These are phyloP conservation scores for Diphasiastrum complanatum DNA, from an alignment of 83 land plant genomes.

Conservation along the genomic window DNA sequence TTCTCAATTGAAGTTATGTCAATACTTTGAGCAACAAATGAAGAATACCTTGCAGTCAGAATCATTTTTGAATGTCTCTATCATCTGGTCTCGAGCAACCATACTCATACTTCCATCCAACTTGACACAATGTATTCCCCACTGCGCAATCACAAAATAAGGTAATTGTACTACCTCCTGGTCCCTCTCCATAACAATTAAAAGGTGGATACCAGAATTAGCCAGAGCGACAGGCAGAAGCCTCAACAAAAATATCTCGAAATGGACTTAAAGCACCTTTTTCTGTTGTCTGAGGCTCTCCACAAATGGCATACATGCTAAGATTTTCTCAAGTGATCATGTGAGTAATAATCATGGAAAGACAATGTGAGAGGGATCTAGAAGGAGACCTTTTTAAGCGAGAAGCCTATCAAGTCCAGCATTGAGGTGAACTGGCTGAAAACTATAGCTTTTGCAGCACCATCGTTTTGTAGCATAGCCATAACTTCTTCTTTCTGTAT, in stretches of 20 bases:
- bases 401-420: slow-evolving; percentile 68
- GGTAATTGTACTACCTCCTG: too few species aligned
- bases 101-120: slow-evolving; percentile 74
- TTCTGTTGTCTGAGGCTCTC: too few species aligned
- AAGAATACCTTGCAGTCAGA: slow-evolving; percentile 60
- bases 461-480: slow-evolving; percentile 69
- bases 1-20: too few species aligned
- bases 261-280: too few species aligned
- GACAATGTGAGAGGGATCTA: too few species aligned
- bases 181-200: too few species aligned
- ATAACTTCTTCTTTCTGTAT: slow-evolving; percentile 77
- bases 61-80: slow-evolving; percentile 61
- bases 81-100: slow-evolving; percentile 59
- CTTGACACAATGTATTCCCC: slow-evolving; percentile 68
- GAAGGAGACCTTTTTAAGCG: slow-evolving; percentile 53
- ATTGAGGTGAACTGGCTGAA: slow-evolving; percentile 96
- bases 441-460: slow-evolving; percentile 83
- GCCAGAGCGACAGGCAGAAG: too few species aligned
- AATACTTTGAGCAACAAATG: too few species aligned
- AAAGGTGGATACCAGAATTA: too few species aligned
- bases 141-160: slow-evolving; percentile 38
- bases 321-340: not conserved
- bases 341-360: not conserved
- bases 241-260: too few species aligned
- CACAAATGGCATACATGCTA: not conserved